Conservation (phyloP, 495 filamentous ascomycete genomes). For the Penicillium pancosmium region DNA sequence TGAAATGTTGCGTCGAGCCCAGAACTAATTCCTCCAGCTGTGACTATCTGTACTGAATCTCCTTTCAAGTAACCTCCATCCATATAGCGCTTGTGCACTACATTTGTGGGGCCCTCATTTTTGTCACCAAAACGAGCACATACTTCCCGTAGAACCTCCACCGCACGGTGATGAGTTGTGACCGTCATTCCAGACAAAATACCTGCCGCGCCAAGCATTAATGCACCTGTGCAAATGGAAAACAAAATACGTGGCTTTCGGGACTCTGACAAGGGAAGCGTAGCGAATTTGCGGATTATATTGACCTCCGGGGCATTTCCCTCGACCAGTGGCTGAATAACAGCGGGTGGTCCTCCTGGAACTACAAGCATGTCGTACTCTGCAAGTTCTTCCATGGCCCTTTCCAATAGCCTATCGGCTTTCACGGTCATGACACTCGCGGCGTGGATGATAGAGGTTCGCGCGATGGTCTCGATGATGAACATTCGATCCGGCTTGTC, state of each 20-base stretch:
- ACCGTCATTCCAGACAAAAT: slow-evolving; percentile 73
- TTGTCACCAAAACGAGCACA: slow-evolving; percentile 40
- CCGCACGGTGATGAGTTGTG: slow-evolving; percentile 67
- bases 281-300: slow-evolving; percentile 35
- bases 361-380: slow-evolving; percentile 75
- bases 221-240: slow-evolving; percentile 74
- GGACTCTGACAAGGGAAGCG: slow-evolving; percentile 19
- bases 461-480: slow-evolving; percentile 31
- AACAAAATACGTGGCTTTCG: slow-evolving; percentile 57
- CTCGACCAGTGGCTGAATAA: slow-evolving; percentile 25
- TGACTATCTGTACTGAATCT: slow-evolving; percentile 73
- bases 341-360: slow-evolving; percentile 48
- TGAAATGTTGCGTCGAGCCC: slow-evolving; percentile 80
- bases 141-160: slow-evolving; percentile 71
- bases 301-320: slow-evolving; percentile 27
- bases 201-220: slow-evolving; percentile 72
- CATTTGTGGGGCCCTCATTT: slow-evolving; percentile 62
- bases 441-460: slow-evolving; percentile 37
- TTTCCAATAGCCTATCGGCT: slow-evolving; percentile 44
- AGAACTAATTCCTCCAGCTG: slow-evolving; percentile 72
- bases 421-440: slow-evolving; percentile 28
- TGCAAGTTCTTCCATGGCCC: slow-evolving; percentile 62
- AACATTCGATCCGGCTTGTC: slow-evolving; percentile 35
- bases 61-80: slow-evolving; percentile 65
- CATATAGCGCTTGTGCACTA: slow-evolving; percentile 77